These are phyloP conservation scores for Naganishia vaughanmartiniae DNA, from an alignment of 768 basidiomycete species.

Conservation along the genomic window DNA sequence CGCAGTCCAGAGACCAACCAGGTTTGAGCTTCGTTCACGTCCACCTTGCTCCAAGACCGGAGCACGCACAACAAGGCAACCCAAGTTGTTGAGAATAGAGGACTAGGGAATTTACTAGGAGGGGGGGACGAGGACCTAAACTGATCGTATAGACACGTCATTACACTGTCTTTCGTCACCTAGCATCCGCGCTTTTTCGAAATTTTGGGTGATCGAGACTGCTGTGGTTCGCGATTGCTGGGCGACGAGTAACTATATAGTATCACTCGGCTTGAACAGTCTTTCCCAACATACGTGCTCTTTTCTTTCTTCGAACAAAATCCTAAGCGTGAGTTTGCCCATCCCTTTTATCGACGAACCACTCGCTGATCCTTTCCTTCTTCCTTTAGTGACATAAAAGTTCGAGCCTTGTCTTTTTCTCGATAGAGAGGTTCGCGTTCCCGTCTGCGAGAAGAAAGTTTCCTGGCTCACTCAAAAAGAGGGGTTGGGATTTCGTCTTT, in stretches of 20 bases:
- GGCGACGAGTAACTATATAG: conserved; percentile 5
- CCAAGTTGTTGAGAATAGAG: too few species aligned
- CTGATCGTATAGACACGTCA: too few species aligned
- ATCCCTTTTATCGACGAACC: neutral
- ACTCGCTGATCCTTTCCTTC: neutral
- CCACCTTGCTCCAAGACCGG: too few species aligned
- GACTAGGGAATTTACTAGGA: too few species aligned
- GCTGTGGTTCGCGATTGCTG: neutral
- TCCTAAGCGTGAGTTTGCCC: conserved; percentile 33
- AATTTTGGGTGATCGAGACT: conserved; percentile 15
- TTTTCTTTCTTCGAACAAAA: conserved; percentile 38
- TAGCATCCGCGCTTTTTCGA: neutral
- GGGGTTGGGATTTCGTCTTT: conserved; percentile 33
- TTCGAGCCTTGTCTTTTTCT: conserved; percentile 49
- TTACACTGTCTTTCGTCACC: neutral
- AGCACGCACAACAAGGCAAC: too few species aligned
- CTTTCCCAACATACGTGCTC: conserved; percentile 1
- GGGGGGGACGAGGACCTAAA: too few species aligned
- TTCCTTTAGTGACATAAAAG: conserved; percentile 48
- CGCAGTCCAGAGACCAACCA: too few species aligned
- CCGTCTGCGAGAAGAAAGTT: conserved; percentile 49
- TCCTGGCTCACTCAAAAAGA: conserved; percentile 18
- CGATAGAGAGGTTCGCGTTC: conserved; percentile 51
- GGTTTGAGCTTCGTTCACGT: too few species aligned
- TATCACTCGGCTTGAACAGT: neutral